Base-by-base conservation (phyloP, 2,329 filamentous ascomycete species). In the Sporothrix brasiliensis region DNA sequence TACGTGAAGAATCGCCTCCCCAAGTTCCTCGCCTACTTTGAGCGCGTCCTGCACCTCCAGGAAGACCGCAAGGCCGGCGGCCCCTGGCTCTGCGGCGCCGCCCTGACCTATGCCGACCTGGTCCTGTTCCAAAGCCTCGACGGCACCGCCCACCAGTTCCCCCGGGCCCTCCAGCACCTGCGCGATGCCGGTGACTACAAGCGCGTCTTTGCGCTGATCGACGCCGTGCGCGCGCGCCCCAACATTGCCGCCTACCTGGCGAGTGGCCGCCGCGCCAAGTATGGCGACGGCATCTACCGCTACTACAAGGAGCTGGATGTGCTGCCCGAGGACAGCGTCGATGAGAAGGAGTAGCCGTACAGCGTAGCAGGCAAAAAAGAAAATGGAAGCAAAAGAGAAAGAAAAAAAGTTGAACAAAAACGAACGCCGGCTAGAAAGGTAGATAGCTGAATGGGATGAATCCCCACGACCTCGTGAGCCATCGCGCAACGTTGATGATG, bases 271-370 rank as follows among this genome's bases (percentile, higher is more conserved):
- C 83, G 91, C 53, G 77, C 85, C 76, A 78, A 83, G 67, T 94
- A 92, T 76, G 81, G 82, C 0, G 79, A 84, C 72, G 91, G 91
- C 0, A 85, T 94, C 56, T 94, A 88, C 77, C 84, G 92, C 49
- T 82, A 91, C 75, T 94, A 94, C 76, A 84, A 88, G 2, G 91
- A 94, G 81, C 78, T 94, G 67, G 91, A 94, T 74, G 73, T 81
- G 56, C 79, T 84, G 27, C 68, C 69, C 54, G 75, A 75, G 21
- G 74, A 70, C 30, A 41, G 30, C 44, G 53, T 27, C 14, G 41
- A 66, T 14, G 47, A 54, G 39, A 49, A 50, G 21, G 54, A 63
- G 58, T 53, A 65, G 10, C 4, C 3, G 41, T 47, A 14, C 19
- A 6, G 30, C 4, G 49, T 44, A 24, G 41, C 49, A 41, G 49